These are phyloP conservation scores for Sclerotinia minor DNA, from an alignment of 2,329 filamentous ascomycete species.

Conservation along the genomic window DNA sequence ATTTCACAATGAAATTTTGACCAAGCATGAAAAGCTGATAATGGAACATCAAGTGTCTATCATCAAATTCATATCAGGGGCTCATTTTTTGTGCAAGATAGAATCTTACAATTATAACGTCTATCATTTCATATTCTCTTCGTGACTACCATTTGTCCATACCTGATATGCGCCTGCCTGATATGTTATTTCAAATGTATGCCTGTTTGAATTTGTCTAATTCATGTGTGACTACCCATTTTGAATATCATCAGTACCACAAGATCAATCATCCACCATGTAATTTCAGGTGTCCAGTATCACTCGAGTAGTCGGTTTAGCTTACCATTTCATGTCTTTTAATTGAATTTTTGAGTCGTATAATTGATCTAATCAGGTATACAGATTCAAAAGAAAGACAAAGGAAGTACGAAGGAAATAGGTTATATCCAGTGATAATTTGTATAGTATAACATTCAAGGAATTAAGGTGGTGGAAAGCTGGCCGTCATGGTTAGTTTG, in stretches of 20 bases:
- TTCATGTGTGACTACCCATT: neutral
- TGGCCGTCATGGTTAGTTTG: neutral
- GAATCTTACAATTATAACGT: neutral
- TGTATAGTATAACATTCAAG: neutral
- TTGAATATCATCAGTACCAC: neutral
- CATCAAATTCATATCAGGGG: neutral
- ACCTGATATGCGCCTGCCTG: neutral
- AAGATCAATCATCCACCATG: neutral
- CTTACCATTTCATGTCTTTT: rapidly evolving
- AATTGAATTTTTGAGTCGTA: no score
- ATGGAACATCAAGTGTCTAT: neutral
- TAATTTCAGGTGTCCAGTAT: rapidly evolving
- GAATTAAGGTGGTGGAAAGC: slow-evolving; percentile 11
- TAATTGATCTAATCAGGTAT: no score
- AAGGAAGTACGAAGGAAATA: no score
- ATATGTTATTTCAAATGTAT: neutral
- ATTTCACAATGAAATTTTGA: neutral
- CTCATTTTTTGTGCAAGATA: neutral
- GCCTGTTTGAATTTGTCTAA: neutral
- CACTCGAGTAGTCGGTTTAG: neutral
- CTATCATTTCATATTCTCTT: neutral
- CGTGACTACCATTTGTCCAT: no score
- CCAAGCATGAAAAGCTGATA: neutral
- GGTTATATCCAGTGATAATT: neutral
- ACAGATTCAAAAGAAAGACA: no score